phyloP scores from a whole-genome alignment of 441 rosid genomes.

The Cnidoscolus chayamansa region DNA sequence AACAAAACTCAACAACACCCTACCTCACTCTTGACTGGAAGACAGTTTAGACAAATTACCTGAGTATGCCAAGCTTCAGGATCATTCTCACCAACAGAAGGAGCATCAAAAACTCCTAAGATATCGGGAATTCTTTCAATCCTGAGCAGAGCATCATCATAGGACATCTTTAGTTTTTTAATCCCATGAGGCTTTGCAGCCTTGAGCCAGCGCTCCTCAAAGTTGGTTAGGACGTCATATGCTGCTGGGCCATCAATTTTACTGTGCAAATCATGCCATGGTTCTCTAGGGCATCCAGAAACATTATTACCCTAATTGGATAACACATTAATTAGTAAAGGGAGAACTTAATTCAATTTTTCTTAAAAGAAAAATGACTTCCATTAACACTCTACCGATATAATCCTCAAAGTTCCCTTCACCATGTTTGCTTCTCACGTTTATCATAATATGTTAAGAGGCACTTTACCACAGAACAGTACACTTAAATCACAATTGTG shows the following conservation, averaged over 20 bases:
- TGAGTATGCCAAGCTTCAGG: constrained; percentile 97
- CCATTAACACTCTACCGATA: not conserved
- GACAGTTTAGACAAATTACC: constrained; percentile 41
- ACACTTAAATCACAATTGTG: constrained; percentile 4
- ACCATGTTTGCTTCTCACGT: constrained; percentile 1
- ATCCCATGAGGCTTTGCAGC: constrained; percentile 77
- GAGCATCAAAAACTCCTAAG: constrained; percentile 59
- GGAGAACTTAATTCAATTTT: constrained; percentile 11
- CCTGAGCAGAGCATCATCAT: constrained; percentile 84
- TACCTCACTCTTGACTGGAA: constrained; percentile 4
- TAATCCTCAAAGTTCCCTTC: not conserved
- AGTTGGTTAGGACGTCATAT: constrained; percentile 83
- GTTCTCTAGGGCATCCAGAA: constrained; percentile 79
- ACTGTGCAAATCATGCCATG: constrained; percentile 96
- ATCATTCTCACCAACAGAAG: constrained; percentile 36
- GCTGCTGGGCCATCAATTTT: constrained; percentile 98
- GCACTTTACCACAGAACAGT: not conserved
- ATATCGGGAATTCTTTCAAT: constrained; percentile 83
- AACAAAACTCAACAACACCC: constrained; percentile 13
- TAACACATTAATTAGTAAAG: constrained; percentile 16
- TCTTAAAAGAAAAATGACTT: not conserved
- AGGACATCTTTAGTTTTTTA: constrained; percentile 49
- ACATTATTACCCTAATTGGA: constrained; percentile 48
- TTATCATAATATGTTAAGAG: not conserved
- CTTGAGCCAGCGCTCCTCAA: constrained; percentile 91